Evolutionary conservation across 176 grass and related monocot species (phyloP).

Genomic region (Oryza glaberrima): DNA sequence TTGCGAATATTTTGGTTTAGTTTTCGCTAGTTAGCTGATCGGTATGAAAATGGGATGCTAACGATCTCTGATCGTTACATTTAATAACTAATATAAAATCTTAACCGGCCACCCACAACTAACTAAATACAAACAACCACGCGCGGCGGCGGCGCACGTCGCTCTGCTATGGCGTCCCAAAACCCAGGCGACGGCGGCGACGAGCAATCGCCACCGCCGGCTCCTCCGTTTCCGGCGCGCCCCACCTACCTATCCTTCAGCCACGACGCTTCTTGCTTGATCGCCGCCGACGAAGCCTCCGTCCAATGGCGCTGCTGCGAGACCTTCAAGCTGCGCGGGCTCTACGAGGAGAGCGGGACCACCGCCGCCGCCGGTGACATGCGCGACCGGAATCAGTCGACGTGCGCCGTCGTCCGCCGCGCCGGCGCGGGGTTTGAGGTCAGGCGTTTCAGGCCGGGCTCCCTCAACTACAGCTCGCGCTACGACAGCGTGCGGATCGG

Average conservation of each 20-base stretch:
- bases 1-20: no score
- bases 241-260: slow-evolving; percentile 56
- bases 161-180: no score
- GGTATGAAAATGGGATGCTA: no score
- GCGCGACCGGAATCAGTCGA: slow-evolving; percentile 20
- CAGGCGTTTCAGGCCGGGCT: slow-evolving; percentile 30
- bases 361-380: slow-evolving; percentile 33
- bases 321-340: slow-evolving; percentile 53
- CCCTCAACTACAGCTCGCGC: slow-evolving; percentile 36
- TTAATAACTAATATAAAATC: no score
- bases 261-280: slow-evolving; percentile 59
- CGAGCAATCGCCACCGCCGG: no score
- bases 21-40: no score
- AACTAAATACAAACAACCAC: no score
- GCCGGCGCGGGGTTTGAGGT: not conserved
- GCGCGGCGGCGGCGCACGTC: no score
- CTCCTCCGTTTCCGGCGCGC: no score
- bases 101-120: no score
- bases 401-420: slow-evolving; percentile 26
- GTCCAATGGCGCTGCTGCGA: slow-evolving; percentile 65
- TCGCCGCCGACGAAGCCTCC: slow-evolving; percentile 36
- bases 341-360: slow-evolving; percentile 43
- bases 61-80: no score
- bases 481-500: not conserved
- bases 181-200: no score